Base-by-base conservation (phyloP, 2,329 filamentous ascomycete genomes). In the Sporothrix brunneoviolacea region DNA sequence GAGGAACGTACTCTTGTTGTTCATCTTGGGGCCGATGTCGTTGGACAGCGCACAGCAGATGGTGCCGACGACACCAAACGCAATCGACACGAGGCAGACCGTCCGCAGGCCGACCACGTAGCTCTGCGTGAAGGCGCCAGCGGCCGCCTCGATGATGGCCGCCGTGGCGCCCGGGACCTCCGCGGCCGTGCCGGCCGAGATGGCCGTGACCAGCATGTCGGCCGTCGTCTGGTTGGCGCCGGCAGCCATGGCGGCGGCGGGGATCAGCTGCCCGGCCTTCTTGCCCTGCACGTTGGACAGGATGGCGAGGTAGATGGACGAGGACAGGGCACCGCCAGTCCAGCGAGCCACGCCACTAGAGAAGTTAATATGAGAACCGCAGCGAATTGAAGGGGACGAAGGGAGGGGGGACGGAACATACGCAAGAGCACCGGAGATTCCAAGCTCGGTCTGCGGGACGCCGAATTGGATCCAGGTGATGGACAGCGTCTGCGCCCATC, bases 391-490 rank as follows among this genome's bases (percentile, higher is more conserved):
- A n/a, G n/a, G n/a, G n/a, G n/a, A n/a, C n/a, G n/a, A n/a, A n/a
- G n/a, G n/a, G n/a, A n/a, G n/a, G n/a, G n/a, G n/a, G n/a, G n/a
- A n/a, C n/a, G n/a, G n/a, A n/a, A n/a, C n/a, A n/a, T n/a, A n/a
- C n/a, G 65, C 63, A 8, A 71, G 62, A 45, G 68, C 71, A 36
- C 70, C 70, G 39, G 62, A 64, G 16, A 71, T 66, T 13, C 72
- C 72, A 0, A 75, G 64, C 41, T 74, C 69, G 13, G 67, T 65
- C 52, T 75, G 73, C 13, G 70, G 65, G 4, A 72, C 70, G 13
- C 71, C 72, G 51, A 74, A 67, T 56, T 74, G 72, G 8, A 68
- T 71, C 52, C 70, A 68, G 2, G 71, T 68, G 54, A 76, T 74
- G 15, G 65, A 69, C 13, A 74, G 59, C 40, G 73, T 72, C 47